Evolutionary conservation across 345 rosid genomes (phyloP), one percentile per base, ranked within the genome.

Genomic region (Reutealis trisperma): DNA sequence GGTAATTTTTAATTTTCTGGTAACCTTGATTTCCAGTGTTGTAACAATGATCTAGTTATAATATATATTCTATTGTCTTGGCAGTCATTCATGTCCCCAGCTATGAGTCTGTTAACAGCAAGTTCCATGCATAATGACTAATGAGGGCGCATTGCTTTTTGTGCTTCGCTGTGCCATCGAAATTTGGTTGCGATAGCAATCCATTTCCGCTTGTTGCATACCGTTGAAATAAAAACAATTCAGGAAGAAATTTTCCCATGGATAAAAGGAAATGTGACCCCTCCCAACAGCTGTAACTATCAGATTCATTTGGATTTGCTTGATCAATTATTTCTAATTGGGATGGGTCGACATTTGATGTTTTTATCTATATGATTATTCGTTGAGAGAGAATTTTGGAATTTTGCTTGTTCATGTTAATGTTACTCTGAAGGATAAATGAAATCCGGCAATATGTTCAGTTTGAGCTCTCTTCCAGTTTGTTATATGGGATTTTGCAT

Each of bases 11-110:
- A 34, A 2, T 27, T 44, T 37, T 24, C 42, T n/a, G 16, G 14
- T 32, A 32, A 25, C 55, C 41, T 6, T 11, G 55, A 2, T 25
- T 11, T 47, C 18, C 15, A 9, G 27, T 30, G 47, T n/a, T 1
- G 16, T 45, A n/a, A 4, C 18, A 7, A 16, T 49, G 16, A 25
- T 63, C 18, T 54, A 13, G 34, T n/a, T 41, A 21, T 41, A 37
- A 19, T 42, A 8, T 16, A 7, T 22, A 18, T 42, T 27, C n/a
- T 19, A 34, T 75, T 58, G 11, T 81, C 11, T 16, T 67, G 77
- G 64, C 94, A 95, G 94, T 95, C 66, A 21, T 81, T 60, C 58
- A 78, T 76, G 92, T 93, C 76, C 98, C 98, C 4, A 87, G 86
- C 87, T 90, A 91, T 10, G 94, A 90, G 60, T 78, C 83, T 2